Evolutionary conservation across 805 yeast genomes (phyloP), one percentile per base, ranked within the genome.

Genomic region (Zygosaccharomyces rouxii): DNA sequence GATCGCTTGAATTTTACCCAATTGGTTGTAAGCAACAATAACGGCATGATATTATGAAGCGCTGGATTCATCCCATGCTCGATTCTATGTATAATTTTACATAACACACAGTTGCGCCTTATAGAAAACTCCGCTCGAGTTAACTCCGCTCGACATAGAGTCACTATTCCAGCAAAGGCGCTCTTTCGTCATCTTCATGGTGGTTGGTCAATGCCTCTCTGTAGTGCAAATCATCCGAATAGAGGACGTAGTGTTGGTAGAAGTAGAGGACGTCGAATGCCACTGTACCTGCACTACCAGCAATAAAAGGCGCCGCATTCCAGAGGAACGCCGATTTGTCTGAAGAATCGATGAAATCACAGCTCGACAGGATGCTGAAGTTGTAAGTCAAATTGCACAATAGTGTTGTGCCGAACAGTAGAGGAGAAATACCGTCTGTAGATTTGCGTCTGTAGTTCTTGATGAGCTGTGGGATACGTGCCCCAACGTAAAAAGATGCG

Each of bases 261-360:
- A 84, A 83, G 61, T 83, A 84, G 3, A 79, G 68, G 33, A 81
- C 51, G 63, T 90, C 97, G 65, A 90, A 89, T 2, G 81, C 55
- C 16, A 89, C 76, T 0, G 97, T 89, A 6, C 97, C 97, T 0
- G 88, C 77, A 55, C 94, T 83, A 1, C 97, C 97, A 22, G 89
- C 59, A 28, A 92, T 73, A 60, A 83, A 90, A 0, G 97, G 96
- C 46, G 88, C 63, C 58, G 89, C 96, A 41, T 79, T 81, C 54
- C 70, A 55, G 23, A 89, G 66, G 60, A 86, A 90, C 6, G 55
- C 68, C 47, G 55, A 55, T 55, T 69, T 71, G 35, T 72, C 68
- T 1, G 65, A 68, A 13, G 68, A 61, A 6, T 56, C 52, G 26
- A 72, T 48, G 64, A 80, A 81, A 11, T 73, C 72, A 68, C 86